Conservation (phyloP, 1,139 yeast species). For the Nadsonia starkeyi-henricii region DNA sequence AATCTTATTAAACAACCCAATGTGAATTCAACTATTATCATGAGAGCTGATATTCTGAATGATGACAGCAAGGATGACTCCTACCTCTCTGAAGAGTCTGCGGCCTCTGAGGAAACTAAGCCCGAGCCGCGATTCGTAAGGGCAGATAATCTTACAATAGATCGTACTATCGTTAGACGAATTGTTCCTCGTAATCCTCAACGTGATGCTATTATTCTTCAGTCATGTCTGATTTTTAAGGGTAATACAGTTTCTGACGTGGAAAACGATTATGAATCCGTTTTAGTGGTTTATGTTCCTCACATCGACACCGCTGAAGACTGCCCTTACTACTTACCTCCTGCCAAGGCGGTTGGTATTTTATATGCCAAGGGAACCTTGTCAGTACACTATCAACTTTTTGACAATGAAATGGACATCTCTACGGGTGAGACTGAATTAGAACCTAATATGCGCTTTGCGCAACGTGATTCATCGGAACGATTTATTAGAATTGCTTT, state of each 20-base stretch:
- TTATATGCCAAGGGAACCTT: slow-evolving; percentile 35
- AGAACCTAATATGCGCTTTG: slow-evolving; percentile 2
- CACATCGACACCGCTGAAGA: slow-evolving; percentile 48
- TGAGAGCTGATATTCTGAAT: slow-evolving; percentile 71
- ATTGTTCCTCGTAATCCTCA: slow-evolving; percentile 82
- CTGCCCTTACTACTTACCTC: slow-evolving; percentile 80
- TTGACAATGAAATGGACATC: slow-evolving; percentile 22
- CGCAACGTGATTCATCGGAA: slow-evolving; percentile 24
- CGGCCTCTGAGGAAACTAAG: slow-evolving; percentile 38
- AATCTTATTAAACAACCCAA: slow-evolving; percentile 77
- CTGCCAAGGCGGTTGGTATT: slow-evolving; percentile 69
- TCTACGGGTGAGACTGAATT: slow-evolving; percentile 5
- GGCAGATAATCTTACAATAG: slow-evolving; percentile 27
- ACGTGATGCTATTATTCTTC: slow-evolving; percentile 71
- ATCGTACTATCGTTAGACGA: slow-evolving; percentile 52
- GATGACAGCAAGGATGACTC: slow-evolving; percentile 24
- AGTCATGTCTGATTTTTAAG: slow-evolving; percentile 52
- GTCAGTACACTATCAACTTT: slow-evolving; percentile 75
- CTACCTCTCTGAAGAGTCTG: slow-evolving; percentile 9
- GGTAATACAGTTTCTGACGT: slow-evolving; percentile 7
- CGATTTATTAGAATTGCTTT: slow-evolving; percentile 72
- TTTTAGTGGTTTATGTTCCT: slow-evolving; percentile 60
- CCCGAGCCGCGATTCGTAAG: slow-evolving; percentile 36
- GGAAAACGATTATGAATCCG: slow-evolving; percentile 15
- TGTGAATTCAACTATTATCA: slow-evolving; percentile 79